phyloP scores from a whole-genome alignment of 441 rosid species.

The Mallotus japonicus region DNA sequence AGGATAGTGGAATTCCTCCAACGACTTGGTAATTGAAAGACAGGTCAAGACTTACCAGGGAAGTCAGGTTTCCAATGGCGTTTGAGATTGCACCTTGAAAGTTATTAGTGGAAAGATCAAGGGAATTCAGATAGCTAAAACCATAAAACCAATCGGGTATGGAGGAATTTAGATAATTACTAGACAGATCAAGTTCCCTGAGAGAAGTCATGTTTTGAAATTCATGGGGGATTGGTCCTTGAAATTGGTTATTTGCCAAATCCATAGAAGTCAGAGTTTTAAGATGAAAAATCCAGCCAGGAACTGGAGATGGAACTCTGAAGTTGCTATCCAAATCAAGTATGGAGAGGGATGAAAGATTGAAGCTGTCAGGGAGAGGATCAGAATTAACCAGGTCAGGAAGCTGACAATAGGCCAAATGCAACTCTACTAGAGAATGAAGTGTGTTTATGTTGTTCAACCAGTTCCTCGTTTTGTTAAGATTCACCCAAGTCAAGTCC shows the following conservation, averaged over 20 bases:
- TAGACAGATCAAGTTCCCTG: neutral
- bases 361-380: neutral
- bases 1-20: too few relatives aligned
- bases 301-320: neutral
- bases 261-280: neutral
- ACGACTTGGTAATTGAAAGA: too few relatives aligned
- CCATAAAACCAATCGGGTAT: neutral
- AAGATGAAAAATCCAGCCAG: neutral
- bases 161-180: neutral
- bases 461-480: neutral
- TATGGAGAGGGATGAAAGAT: conserved; percentile 9
- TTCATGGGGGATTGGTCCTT: neutral
- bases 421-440: neutral
- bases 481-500: neutral
- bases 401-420: neutral
- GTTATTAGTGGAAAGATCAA: neutral
- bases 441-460: neutral
- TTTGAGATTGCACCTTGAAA: conserved; percentile 11
- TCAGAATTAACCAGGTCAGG: too few relatives aligned
- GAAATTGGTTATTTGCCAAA: neutral
- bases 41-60: too few relatives aligned
- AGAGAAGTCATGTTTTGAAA: conserved; percentile 3
- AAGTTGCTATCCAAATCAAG: neutral
- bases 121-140: neutral
- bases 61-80: too few relatives aligned